phyloP scores from a whole-genome alignment of 2,329 filamentous ascomycete species.

The Penicillium sp. region DNA sequence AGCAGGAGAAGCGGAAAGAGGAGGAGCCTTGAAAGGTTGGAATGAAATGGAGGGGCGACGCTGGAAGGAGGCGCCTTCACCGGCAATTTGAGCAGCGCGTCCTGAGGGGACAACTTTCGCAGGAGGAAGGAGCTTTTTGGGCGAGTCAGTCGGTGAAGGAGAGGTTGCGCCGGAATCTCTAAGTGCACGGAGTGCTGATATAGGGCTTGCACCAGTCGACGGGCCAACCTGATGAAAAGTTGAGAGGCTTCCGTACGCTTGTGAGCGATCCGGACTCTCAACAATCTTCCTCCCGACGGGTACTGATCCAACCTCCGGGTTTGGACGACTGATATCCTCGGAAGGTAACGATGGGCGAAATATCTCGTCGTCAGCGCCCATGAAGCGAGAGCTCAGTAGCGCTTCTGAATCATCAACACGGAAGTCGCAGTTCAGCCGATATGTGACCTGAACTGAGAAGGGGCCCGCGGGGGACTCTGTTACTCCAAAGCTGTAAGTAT shows the following conservation, averaged over 20 bases:
- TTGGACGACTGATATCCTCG: constrained; percentile 38
- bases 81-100: constrained; percentile 37
- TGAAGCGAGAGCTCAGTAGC: constrained; percentile 84
- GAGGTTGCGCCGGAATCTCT: constrained; percentile 51
- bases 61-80: constrained; percentile 51
- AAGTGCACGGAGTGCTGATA: constrained; percentile 73
- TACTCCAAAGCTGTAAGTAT: constrained; percentile 74
- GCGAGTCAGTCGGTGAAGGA: constrained; percentile 49
- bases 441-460: constrained; percentile 75
- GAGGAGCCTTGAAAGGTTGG: constrained; percentile 93
- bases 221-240: constrained; percentile 79
- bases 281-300: constrained; percentile 56
- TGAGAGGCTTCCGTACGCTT: constrained; percentile 83
- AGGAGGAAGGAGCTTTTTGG: constrained; percentile 47
- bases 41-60: constrained; percentile 83
- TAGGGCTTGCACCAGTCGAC: constrained; percentile 74
- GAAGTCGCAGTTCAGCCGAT: constrained; percentile 86
- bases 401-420: constrained; percentile 88
- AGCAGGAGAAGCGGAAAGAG: constrained; percentile 83
- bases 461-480: constrained; percentile 83
- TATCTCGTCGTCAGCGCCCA: constrained; percentile 83
- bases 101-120: constrained; percentile 32
- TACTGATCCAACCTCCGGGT: constrained; percentile 67
- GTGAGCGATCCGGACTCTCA: constrained; percentile 60
- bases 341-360: constrained; percentile 73